Evolutionary conservation across 805 yeast genomes (phyloP), one percentile per base, ranked within the genome.

Genomic region (Blastobotrys chiropterorum): DNA sequence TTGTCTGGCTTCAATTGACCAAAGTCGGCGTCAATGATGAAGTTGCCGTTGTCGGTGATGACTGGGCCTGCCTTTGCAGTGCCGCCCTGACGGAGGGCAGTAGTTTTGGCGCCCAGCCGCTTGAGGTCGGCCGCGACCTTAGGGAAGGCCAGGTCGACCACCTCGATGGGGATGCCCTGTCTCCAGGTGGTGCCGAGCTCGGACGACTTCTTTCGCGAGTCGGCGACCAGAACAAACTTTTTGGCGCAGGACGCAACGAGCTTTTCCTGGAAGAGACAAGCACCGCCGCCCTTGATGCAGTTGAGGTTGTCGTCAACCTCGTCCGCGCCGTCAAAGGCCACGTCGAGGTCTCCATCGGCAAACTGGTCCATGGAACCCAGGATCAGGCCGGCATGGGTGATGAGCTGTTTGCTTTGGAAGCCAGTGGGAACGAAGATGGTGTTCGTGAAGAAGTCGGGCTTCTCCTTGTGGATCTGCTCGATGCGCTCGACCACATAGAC

Each of bases 301-400:
- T 90, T 87, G 61, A 94, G 75, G 17, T 76, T 65, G 3, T 79
- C 65, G 68, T 92, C 99, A 53, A 90, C 90, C 70, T 94, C 99
- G 69, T 94, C 99, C 2, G 99, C 98, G 44, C 99, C 99, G 68
- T 94, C 99, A 67, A 94, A 94, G 1, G 97, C 96, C 60, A 94
- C 81, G 66, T 94, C 99, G 44, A 94, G 72, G 21, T 77, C 76
- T 1, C 95, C 87, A 47, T 65, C 62, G 5, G 59, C 49, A 56
- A 72, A 83, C 72, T 89, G 90, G 63, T 92, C 97, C 54, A 92
- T 80, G 7, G 86, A 75, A 1, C 95, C 96, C 57, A 90, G 74
- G 41, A 69, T 76, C 56, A 94, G 75, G 0, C 94, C 94, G 61
- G 90, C 90, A 53, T 80, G 85, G 53, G 88, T 72, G 60, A 94